Evolutionary conservation across 2,329 filamentous ascomycete species (phyloP), one percentile per base, ranked within the genome.

Genomic region (Nothopassalora personata): DNA sequence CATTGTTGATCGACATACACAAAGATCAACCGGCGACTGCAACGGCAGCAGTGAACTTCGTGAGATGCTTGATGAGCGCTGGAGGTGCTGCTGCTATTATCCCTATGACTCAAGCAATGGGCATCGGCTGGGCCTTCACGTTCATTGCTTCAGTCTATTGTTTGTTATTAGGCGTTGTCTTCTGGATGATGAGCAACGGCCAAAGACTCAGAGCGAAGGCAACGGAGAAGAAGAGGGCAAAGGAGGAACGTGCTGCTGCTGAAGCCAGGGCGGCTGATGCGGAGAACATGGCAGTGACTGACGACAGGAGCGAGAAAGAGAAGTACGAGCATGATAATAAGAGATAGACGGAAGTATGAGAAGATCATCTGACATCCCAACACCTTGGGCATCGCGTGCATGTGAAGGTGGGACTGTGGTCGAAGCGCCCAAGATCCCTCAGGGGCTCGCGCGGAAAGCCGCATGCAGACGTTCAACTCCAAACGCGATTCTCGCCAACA

Each of bases 91-190:
- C 75, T 1, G 70, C 69, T 0, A 72, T 77, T 30, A 66, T 71
- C 3, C 75, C 74, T 0, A 67, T 70, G 66, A 60, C 55, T 31
- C 54, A 59, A 34, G 61, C 63, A 2, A 64, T 65, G 60, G 76
- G 75, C 4, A 70, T 71, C 2, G 76, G 76, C 0, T 79, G 77
- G 76, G 74, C 73, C 1, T 79, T 78, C 60, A 79, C 77, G 0
- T 76, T 81, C 10, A 58, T 68, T 3, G 64, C 64, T 18, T 39
- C 65, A 10, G 31, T 70, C 2, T 67, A 68, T 57, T 62, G 64
- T 13, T 53, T 60, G 27, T 51, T 65, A 48, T 45, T 68, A 18
- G 56, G 48, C 10, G 61, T 63, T 52, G 57, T 66, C 8, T 66
- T 66, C 43, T 60, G 61, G 60, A 53, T 69, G 36, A 68, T 68